Evolutionary conservation across 495 filamentous ascomycete genomes (phyloP).

Genomic region (Neurospora tetrasperma): DNA sequence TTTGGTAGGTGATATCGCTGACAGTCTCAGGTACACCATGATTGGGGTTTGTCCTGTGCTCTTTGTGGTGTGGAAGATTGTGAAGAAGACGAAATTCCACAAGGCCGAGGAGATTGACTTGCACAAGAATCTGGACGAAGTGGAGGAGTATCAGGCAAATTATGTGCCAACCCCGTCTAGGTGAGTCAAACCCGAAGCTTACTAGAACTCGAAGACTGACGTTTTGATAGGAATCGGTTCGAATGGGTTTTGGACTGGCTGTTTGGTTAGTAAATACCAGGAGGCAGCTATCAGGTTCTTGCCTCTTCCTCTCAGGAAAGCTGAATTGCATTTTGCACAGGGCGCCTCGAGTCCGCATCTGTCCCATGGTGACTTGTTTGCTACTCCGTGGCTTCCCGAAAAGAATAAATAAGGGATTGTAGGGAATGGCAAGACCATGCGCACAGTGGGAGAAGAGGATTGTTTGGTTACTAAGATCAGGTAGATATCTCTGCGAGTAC

Average conservation of each 20-base stretch:
- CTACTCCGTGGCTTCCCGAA: background rate
- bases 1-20: background rate
- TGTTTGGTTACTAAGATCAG: background rate
- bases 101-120: constrained; percentile 54
- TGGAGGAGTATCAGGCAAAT: constrained; percentile 62
- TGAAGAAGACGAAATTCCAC: constrained; percentile 50
- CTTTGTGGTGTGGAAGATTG: constrained; percentile 59
- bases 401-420: background rate
- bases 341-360: background rate
- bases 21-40: constrained; percentile 46
- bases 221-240: constrained; percentile 15
- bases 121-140: constrained; percentile 50
- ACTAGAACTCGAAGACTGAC: background rate
- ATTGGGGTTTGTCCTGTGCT: constrained; percentile 55
- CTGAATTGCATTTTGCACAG: background rate
- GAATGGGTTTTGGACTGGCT: constrained; percentile 15
- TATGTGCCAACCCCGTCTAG: constrained; percentile 48
- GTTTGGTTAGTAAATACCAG: constrained; percentile 15
- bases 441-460: background rate
- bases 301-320: background rate
- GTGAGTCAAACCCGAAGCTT: constrained; percentile 29
- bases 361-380: background rate
- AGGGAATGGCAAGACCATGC: background rate
- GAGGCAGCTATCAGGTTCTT: background rate
- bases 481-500: background rate